These are phyloP conservation scores for Amoebophrya sp. DNA, from an alignment of 169 alveolate genomes.

Conservation along the genomic window DNA sequence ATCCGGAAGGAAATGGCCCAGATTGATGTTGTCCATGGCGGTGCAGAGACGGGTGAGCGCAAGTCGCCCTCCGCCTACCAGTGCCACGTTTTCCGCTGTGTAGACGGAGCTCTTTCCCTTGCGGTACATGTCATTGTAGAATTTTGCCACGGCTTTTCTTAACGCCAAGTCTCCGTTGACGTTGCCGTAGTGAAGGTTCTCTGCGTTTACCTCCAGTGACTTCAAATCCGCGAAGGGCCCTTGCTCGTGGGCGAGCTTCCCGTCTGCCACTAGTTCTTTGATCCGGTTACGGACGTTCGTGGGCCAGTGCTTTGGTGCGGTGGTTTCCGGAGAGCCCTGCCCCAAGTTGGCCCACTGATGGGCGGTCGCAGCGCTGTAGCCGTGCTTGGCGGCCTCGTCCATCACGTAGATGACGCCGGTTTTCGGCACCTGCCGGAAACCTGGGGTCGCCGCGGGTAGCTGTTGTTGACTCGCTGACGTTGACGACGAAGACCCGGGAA, in stretches of 20 bases:
- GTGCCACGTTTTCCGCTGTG: conserved; percentile 47
- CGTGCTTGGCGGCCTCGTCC: conserved; percentile 46
- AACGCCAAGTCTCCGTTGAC: conserved; percentile 38
- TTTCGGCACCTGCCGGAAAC: conserved; percentile 44
- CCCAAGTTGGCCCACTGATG: conserved; percentile 46
- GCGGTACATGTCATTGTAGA: conserved; percentile 40
- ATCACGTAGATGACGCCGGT: conserved; percentile 47
- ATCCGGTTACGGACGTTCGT: conserved; percentile 34
- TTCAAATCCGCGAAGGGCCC: not conserved
- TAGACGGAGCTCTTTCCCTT: conserved; percentile 41
- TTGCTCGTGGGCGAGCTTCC: not conserved
- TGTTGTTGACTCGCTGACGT: no score
- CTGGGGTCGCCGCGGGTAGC: no score
- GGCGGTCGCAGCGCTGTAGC: conserved; percentile 41
- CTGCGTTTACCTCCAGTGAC: not conserved
- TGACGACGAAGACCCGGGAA: no score
- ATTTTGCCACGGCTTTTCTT: conserved; percentile 43
- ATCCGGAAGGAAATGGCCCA: conserved; percentile 45
- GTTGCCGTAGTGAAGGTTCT: not conserved
- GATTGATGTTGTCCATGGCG: not conserved
- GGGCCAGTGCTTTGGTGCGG: conserved; percentile 43
- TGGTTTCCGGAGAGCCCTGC: conserved; percentile 48
- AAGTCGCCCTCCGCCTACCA: conserved; percentile 49
- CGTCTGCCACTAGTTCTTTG: not conserved
- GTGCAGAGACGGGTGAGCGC: conserved; percentile 45